A percentile compares a stretch with the other conserved stretches of the same genome.
These are phyloP conservation scores for Dendrocalamus latiflorus DNA, from an alignment of 202 grass and related monocot genomes.

Conservation along the genomic window DNA sequence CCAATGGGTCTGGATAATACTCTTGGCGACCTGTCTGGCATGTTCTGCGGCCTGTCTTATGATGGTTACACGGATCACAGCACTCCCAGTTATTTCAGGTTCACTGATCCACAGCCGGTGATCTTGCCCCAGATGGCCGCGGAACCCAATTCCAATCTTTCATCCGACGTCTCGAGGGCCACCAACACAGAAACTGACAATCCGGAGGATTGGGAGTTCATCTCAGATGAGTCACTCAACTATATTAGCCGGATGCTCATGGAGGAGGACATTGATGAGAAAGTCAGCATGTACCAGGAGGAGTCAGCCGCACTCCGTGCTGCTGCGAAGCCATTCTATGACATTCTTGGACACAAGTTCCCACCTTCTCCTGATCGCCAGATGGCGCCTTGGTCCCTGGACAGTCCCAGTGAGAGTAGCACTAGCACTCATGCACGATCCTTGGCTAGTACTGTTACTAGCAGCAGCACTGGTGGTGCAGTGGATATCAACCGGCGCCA, in stretches of 20 bases:
- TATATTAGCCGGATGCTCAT: constrained; percentile 87
- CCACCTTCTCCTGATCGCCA: constrained; percentile 54
- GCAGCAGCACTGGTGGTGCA: constrained; percentile 4
- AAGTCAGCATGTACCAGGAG: constrained; percentile 64
- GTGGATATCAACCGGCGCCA: constrained; percentile 10
- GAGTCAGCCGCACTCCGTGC: constrained; percentile 56
- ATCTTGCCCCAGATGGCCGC: too few species aligned
- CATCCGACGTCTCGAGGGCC: too few species aligned
- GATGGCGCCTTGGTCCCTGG: constrained; percentile 25
- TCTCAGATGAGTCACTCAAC: too few species aligned
- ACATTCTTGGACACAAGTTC: constrained; percentile 85
- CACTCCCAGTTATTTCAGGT: too few species aligned
- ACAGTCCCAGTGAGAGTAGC: constrained; percentile 46
- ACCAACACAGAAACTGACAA: too few species aligned
- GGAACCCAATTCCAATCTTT: too few species aligned
- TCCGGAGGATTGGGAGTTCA: too few species aligned
- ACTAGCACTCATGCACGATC: constrained; percentile 14
- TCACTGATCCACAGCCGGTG: too few species aligned
- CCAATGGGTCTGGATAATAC: constrained; percentile 47
- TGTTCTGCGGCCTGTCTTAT: too few species aligned
- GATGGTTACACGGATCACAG: too few species aligned
- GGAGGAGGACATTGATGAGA: constrained; percentile 96
- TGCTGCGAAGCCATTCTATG: too few species aligned
- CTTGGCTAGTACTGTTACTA: constrained; percentile 24
- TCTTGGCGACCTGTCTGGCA: constrained; percentile 41